Conservation (phyloP, 2,329 filamentous ascomycete species). For the Alternaria tenuissima region DNA sequence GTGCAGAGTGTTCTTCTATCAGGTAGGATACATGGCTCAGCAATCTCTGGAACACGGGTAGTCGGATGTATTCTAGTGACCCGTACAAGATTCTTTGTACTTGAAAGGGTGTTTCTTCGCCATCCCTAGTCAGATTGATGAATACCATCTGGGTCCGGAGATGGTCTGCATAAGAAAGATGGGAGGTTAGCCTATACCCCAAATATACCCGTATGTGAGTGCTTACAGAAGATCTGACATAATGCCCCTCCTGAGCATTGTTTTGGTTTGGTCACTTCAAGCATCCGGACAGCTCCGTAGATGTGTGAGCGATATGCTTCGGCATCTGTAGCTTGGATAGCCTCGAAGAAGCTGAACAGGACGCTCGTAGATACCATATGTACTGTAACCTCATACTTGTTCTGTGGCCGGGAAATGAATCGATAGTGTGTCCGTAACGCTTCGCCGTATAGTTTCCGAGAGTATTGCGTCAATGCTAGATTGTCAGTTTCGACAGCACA, state of each 20-base stretch:
- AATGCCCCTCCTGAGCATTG: slow-evolving; percentile 36
- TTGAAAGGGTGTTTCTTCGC: slow-evolving; percentile 6
- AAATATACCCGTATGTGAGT: background rate
- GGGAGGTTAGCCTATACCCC: background rate
- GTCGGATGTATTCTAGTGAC: slow-evolving; percentile 29
- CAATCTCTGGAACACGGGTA: slow-evolving; percentile 39
- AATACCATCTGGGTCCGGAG: slow-evolving; percentile 39
- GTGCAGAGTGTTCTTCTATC: slow-evolving; percentile 23
- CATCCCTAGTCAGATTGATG: slow-evolving; percentile 27
- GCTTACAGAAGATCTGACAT: slow-evolving; percentile 39
- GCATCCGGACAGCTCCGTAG: slow-evolving; percentile 38
- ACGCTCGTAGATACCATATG: slow-evolving; percentile 45
- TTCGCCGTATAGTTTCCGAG: slow-evolving; percentile 37
- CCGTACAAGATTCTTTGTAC: slow-evolving; percentile 28
- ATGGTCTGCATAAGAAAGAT: slow-evolving; percentile 19
- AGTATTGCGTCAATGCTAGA: slow-evolving; percentile 26
- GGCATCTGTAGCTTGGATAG: slow-evolving; percentile 40
- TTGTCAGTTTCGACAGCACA: slow-evolving; percentile 35
- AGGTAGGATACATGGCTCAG: slow-evolving; percentile 30
- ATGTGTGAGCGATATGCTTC: slow-evolving; percentile 43
- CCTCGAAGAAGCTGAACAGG: slow-evolving; percentile 43
- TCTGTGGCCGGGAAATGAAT: slow-evolving; percentile 18
- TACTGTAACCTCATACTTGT: slow-evolving; percentile 28
- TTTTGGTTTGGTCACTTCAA: slow-evolving; percentile 37
- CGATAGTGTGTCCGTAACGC: slow-evolving; percentile 34